Base-by-base conservation (phyloP, 108 stramenopile genomes). In the Nitzschia palea region DNA sequence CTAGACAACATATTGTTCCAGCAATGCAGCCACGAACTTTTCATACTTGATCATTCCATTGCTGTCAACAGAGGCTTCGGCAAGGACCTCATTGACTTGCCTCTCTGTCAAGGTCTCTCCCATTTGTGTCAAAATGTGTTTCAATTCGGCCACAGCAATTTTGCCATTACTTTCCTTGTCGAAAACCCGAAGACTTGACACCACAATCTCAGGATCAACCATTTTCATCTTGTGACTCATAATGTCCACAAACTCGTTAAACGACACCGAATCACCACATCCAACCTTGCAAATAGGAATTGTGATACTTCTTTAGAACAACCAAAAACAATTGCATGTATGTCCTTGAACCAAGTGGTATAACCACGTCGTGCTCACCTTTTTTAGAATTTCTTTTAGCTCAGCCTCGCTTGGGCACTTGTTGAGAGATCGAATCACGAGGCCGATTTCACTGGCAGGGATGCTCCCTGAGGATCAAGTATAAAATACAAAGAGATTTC, bases 121-220 rank as follows among this genome's bases (percentile, higher is more conserved):
- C 73, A 74, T 74, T 33, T 65, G 51, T 0, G 65, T 61, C 50
- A 74, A 36, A 20, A 74, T 56, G 37, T 58, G 35, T 51, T 74
- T 74, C 22, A 74, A 36, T 54, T 74, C 73, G n/a, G 42, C 9
- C 0, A 54, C 65, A 0, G 53, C 25, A 2, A 74, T 65, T 8
- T 40, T 60, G 40, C 73, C 73, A 33, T 59, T 74, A 18, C 63
- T 55, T 28, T 48, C 43, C 0, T 65, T 59, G 45, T 74, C 73
- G 25, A 74, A 74, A 0, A 65, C 65, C 25, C 56, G 37, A 26
- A 74, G 65, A 27, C 51, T 18, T 29, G 45, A 40, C 14, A 74
- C 42, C 12, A 74, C 57, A 5, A 61, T 44, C 10, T 60, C 65
- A 23, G 65, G 65, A 44, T 65, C 65, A 12, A 47, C 48, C 65